Conservation (phyloP, 1,284 basidiomycete genomes). For the Mycena sp. region DNA sequence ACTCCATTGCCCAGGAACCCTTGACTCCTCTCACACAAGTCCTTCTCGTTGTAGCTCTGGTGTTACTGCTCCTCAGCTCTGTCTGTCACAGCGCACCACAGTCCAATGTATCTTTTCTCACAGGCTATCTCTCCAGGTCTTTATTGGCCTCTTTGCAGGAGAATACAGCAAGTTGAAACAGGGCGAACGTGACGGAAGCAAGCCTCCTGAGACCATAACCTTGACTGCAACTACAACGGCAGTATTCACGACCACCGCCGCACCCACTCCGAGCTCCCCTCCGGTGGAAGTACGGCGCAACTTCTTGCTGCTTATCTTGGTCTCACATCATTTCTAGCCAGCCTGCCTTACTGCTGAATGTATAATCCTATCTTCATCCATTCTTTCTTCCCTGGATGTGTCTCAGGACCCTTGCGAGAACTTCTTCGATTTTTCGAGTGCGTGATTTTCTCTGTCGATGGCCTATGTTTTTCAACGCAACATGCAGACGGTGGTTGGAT, state of each 20-base stretch:
- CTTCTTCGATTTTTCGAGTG: slow-evolving; percentile 93
- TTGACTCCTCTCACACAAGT: slow-evolving; percentile 88
- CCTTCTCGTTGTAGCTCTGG: slow-evolving; percentile 77
- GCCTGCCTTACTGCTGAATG: slow-evolving; percentile 85
- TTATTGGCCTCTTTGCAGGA: slow-evolving; percentile 93
- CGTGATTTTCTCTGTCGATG: slow-evolving; percentile 43
- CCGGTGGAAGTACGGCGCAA: slow-evolving; percentile 56
- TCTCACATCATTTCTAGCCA: slow-evolving; percentile 47
- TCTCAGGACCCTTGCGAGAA: slow-evolving; percentile 93
- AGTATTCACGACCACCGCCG: slow-evolving; percentile 42
- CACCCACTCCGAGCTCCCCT: slow-evolving; percentile 55
- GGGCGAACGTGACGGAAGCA: slow-evolving; percentile 51
- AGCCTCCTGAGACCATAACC: slow-evolving; percentile 42
- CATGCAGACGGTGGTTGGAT: slow-evolving; percentile 84
- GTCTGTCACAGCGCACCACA: slow-evolving; percentile 43
- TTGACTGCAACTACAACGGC: slow-evolving; percentile 46
- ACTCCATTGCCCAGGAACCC: slow-evolving; percentile 72
- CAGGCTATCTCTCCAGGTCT: slow-evolving; percentile 68
- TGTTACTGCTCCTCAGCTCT: slow-evolving; percentile 84
- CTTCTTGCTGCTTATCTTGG: background rate
- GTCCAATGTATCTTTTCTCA: too few species aligned
- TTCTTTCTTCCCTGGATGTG: slow-evolving; percentile 85
- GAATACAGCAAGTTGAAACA: slow-evolving; percentile 78
- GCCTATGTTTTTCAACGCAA: slow-evolving; percentile 14
- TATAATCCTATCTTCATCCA: slow-evolving; percentile 84